These are phyloP conservation scores for Thymus quinquecostatus DNA, from an alignment of 257 asterid genomes.

Conservation along the genomic window DNA sequence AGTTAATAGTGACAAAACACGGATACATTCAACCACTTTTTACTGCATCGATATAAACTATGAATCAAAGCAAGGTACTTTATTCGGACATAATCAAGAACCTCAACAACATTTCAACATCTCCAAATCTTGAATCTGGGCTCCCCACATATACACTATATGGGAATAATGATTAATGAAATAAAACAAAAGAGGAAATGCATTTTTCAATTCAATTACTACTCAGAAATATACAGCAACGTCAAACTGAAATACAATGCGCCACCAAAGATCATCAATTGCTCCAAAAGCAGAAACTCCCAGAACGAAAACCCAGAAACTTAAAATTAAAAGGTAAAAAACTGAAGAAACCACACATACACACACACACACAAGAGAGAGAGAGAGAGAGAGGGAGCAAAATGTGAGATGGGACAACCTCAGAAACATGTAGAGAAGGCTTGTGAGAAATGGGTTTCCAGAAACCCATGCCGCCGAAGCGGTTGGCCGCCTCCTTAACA, in stretches of 20 bases:
- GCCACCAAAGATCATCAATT: background rate
- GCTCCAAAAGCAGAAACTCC: background rate
- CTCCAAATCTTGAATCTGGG: constrained; percentile 13
- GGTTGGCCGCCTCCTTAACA: constrained; percentile 84
- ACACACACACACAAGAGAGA: background rate
- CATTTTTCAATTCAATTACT: background rate
- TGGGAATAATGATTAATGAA: background rate
- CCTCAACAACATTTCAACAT: background rate
- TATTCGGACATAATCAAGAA: constrained; percentile 9
- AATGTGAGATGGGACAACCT: constrained; percentile 44
- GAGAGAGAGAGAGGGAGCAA: background rate
- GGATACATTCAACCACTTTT: constrained; percentile 1
- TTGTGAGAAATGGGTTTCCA: constrained; percentile 76
- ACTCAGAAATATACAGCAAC: background rate
- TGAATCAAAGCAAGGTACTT: constrained; percentile 20
- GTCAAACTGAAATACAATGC: background rate
- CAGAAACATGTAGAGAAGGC: constrained; percentile 34
- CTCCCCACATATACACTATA: background rate
- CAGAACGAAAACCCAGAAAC: constrained; percentile 13
- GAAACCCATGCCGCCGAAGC: constrained; percentile 92
- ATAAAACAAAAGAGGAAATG: background rate
- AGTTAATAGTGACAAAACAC: constrained; percentile 24
- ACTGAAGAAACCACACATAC: background rate
- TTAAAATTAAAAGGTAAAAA: background rate
- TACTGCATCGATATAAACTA: constrained; percentile 24